These are phyloP conservation scores for Sugiyamaella floridensis DNA, from an alignment of 805 yeast species.

Conservation along the genomic window DNA sequence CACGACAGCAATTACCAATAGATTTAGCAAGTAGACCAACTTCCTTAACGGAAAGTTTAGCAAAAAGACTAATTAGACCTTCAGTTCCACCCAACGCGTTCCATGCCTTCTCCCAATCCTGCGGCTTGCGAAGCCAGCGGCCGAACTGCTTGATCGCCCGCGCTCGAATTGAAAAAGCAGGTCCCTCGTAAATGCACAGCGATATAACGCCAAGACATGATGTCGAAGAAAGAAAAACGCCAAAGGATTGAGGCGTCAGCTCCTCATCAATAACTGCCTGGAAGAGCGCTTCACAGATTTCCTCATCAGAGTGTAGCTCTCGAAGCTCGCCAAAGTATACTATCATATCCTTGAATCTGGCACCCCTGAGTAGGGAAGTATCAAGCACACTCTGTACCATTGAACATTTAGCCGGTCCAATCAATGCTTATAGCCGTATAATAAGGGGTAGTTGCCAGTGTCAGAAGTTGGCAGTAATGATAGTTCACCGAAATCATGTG, in stretches of 20 bases:
- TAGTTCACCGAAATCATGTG: too few species aligned
- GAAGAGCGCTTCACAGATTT: background rate
- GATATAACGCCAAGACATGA: background rate
- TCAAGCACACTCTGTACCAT: too few species aligned
- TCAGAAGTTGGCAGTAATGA: too few species aligned
- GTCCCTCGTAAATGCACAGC: background rate
- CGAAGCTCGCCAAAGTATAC: too few species aligned
- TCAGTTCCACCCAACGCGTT: background rate
- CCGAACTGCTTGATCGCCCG: background rate
- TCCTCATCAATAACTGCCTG: background rate
- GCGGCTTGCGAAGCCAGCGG: background rate
- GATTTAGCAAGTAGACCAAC: background rate
- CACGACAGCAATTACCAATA: background rate
- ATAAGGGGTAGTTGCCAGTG: too few species aligned
- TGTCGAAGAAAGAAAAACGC: background rate
- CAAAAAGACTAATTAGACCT: background rate
- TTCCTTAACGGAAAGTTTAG: background rate
- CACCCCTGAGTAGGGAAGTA: too few species aligned
- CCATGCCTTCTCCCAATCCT: background rate
- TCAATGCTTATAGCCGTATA: too few species aligned
- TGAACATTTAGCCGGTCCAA: too few species aligned
- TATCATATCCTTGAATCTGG: too few species aligned
- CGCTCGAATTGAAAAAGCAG: background rate
- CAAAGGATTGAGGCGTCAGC: background rate
- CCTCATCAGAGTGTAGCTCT: background rate